These are phyloP conservation scores for Candida xiaguanensis DNA, from an alignment of 805 yeast species.

Conservation along the genomic window DNA sequence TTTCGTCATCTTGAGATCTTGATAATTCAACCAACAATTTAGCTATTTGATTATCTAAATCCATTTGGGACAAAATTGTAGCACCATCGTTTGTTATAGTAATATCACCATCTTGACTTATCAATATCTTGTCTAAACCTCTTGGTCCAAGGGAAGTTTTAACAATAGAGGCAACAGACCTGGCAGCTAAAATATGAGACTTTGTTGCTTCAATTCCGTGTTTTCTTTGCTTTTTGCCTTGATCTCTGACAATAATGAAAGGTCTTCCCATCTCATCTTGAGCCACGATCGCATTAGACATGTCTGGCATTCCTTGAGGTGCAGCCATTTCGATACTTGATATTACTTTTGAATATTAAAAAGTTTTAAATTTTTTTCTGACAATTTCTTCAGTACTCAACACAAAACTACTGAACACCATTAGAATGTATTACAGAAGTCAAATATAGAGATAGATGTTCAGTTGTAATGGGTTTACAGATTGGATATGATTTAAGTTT, in stretches of 20 bases:
- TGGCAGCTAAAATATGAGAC: conserved; percentile 90
- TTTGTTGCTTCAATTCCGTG: conserved; percentile 50
- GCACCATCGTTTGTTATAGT: conserved; percentile 99
- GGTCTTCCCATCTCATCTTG: conserved; percentile 99
- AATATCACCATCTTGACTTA: conserved; percentile 95
- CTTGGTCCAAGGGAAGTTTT: conserved; percentile 95
- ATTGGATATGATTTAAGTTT: no score
- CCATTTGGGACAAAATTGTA: conserved; percentile 93
- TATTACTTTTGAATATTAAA: neutral
- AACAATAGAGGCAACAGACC: conserved; percentile 89
- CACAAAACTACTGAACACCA: neutral
- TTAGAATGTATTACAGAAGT: neutral
- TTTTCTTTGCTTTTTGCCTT: conserved; percentile 66
- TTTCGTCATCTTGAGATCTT: conserved; percentile 94
- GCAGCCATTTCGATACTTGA: conserved; percentile 10
- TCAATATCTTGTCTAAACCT: conserved; percentile 94
- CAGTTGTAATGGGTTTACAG: no score
- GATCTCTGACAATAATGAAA: conserved; percentile 92
- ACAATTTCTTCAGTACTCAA: neutral
- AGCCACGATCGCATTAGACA: conserved; percentile 97
- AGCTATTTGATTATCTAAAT: conserved; percentile 92
- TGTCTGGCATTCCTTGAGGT: conserved; percentile 65
- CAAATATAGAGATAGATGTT: no score
- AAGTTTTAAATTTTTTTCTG: conserved; percentile 4
- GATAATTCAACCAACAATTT: conserved; percentile 91